phyloP scores from a whole-genome alignment of 2,329 filamentous ascomycete species.

The Ophiostoma perfectum region DNA sequence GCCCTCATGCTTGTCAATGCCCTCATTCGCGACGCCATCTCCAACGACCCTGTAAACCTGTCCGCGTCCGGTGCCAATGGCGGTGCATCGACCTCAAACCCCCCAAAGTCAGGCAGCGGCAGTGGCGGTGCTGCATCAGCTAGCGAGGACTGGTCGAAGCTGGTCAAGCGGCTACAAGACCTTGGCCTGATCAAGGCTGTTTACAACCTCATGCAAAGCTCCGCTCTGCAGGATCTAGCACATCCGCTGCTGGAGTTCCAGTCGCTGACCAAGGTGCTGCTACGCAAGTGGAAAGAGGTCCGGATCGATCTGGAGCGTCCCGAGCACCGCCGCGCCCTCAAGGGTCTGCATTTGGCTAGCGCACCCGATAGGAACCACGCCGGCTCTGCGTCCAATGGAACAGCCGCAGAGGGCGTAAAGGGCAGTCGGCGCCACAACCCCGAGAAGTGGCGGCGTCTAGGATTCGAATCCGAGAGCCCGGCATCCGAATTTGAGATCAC shows the following conservation, averaged over 20 bases:
- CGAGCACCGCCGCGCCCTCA: conserved; percentile 82
- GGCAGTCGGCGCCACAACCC: conserved; percentile 71
- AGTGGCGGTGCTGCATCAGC: conserved; percentile 22
- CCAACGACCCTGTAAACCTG: conserved; percentile 51
- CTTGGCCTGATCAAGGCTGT: conserved; percentile 88
- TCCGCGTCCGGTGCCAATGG: conserved; percentile 1
- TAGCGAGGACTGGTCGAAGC: conserved; percentile 82
- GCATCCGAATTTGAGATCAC: conserved; percentile 77
- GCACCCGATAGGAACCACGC: conserved; percentile 51
- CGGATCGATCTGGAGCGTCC: conserved; percentile 77
- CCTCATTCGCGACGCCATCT: conserved; percentile 84
- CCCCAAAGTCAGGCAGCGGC: not conserved
- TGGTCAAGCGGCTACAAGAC: conserved; percentile 90
- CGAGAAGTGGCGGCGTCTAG: conserved; percentile 87
- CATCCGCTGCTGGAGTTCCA: conserved; percentile 92
- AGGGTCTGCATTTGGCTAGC: conserved; percentile 78
- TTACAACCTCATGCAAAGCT: conserved; percentile 90
- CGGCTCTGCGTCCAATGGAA: conserved; percentile 27
- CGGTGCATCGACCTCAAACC: not conserved
- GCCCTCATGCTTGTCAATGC: conserved; percentile 93
- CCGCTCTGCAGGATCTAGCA: conserved; percentile 81
- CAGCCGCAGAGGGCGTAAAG: conserved; percentile 42
- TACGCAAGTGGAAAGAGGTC: conserved; percentile 84
- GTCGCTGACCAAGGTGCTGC: conserved; percentile 76
- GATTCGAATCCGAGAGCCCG: conserved; percentile 87